phyloP scores from a whole-genome alignment of 768 basidiomycete species.

The Astraeus odoratus region DNA sequence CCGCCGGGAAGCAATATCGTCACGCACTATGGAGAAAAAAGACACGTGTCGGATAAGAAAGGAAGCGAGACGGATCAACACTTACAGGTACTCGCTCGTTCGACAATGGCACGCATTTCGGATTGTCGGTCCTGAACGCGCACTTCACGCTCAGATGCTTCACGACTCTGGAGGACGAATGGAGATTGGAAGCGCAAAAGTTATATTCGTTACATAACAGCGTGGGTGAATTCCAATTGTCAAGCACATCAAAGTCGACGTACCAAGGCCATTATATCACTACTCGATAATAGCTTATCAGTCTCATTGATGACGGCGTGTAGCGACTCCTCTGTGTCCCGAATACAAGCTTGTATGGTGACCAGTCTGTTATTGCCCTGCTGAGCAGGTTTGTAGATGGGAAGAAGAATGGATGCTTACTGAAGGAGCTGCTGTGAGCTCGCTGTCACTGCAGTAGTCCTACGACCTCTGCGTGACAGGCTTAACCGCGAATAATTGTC shows the following conservation, averaged over 20 bases:
- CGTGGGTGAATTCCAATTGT: constrained; percentile 4
- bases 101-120: constrained; percentile 35
- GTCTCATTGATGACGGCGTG: constrained; percentile 41
- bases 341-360: constrained; percentile 44
- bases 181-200: constrained; percentile 19
- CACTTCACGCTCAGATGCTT: constrained; percentile 59
- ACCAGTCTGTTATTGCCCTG: constrained; percentile 35
- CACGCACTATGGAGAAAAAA: constrained; percentile 30
- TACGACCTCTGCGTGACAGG: constrained; percentile 19
- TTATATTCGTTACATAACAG: constrained; percentile 21
- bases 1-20: constrained; percentile 36
- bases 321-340: constrained; percentile 45
- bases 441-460: constrained; percentile 38
- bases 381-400: constrained; percentile 1
- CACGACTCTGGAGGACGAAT: constrained; percentile 46
- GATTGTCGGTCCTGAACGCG: constrained; percentile 45
- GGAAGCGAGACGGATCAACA: constrained; percentile 14
- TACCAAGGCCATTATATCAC: constrained; percentile 37
- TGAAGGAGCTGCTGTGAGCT: constrained; percentile 65
- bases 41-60: constrained; percentile 8
- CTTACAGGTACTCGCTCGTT: constrained; percentile 42
- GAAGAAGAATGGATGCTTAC: constrained; percentile 35
- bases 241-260: constrained; percentile 15
- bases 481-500: constrained; percentile 10
- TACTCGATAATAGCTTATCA: constrained; percentile 39